Percentiles rank a stretch among this genome's conserved stretches.
phyloP scores from a whole-genome alignment of 805 yeast genomes.

The Candida gorgasii region DNA sequence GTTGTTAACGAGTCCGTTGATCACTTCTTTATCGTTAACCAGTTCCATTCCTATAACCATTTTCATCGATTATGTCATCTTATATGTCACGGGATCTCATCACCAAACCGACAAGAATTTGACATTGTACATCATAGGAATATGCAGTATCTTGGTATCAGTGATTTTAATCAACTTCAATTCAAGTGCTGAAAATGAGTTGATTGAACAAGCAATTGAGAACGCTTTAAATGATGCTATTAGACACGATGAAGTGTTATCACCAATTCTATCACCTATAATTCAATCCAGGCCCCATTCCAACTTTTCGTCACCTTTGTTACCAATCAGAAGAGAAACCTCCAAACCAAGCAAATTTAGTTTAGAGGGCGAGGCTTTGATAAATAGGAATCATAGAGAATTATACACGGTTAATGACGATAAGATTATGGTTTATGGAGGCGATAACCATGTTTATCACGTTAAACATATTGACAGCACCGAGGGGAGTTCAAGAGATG shows the following conservation, averaged over 20 bases:
- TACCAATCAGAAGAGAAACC: slow-evolving; percentile 10
- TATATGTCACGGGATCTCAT: slow-evolving; percentile 22
- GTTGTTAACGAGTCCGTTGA: slow-evolving; percentile 54
- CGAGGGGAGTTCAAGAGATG: too few species aligned
- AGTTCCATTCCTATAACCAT: slow-evolving; percentile 55
- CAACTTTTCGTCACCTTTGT: slow-evolving; percentile 13
- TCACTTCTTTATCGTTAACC: slow-evolving; percentile 52
- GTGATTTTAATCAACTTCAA: slow-evolving; percentile 48
- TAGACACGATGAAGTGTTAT: slow-evolving; percentile 42
- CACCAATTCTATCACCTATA: slow-evolving; percentile 50
- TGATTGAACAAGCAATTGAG: slow-evolving; percentile 48
- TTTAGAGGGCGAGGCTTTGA: slow-evolving; percentile 15
- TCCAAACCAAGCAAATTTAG: slow-evolving; percentile 10
- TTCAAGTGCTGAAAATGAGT: slow-evolving; percentile 44
- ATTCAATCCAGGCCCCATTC: slow-evolving; percentile 18
- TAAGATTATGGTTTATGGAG: slow-evolving; percentile 13
- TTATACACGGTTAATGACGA: slow-evolving; percentile 14
- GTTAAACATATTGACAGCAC: slow-evolving; percentile 10
- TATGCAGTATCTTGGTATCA: slow-evolving; percentile 46
- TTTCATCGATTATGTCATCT: slow-evolving; percentile 45
- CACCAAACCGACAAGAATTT: slow-evolving; percentile 7
- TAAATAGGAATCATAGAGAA: slow-evolving; percentile 15
- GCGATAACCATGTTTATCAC: slow-evolving; percentile 17
- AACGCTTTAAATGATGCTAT: slow-evolving; percentile 51
- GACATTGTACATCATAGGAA: slow-evolving; percentile 45